These are phyloP conservation scores for Paradendryphiella salina DNA, from an alignment of 2,329 filamentous ascomycete species.

Conservation along the genomic window DNA sequence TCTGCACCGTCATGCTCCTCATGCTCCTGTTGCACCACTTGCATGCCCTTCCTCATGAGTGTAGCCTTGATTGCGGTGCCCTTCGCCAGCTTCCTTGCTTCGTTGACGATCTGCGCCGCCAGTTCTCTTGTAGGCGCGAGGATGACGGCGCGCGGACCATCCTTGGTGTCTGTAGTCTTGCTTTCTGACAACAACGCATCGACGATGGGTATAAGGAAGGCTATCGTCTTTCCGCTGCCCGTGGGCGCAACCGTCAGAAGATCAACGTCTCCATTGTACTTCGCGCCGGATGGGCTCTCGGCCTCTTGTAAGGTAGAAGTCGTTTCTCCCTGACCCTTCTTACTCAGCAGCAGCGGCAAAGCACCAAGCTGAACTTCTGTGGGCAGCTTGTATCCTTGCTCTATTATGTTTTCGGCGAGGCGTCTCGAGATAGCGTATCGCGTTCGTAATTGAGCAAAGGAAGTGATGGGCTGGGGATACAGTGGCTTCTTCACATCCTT, in stretches of 20 bases:
- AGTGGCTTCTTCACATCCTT: constrained; percentile 64
- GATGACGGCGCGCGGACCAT: constrained; percentile 48
- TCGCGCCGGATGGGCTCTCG: constrained; percentile 22
- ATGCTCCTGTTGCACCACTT: constrained; percentile 53
- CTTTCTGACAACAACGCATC: constrained; percentile 63
- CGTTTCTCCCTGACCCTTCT: constrained; percentile 29
- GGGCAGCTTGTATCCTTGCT: constrained; percentile 83
- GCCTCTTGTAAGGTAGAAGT: constrained; percentile 47
- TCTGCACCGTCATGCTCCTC: constrained; percentile 49
- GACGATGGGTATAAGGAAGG: constrained; percentile 86
- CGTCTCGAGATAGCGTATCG: constrained; percentile 73
- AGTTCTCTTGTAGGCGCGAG: constrained; percentile 57
- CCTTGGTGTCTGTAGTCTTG: constrained; percentile 22
- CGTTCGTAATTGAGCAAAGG: constrained; percentile 72
- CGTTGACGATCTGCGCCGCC: constrained; percentile 59
- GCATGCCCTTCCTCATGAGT: constrained; percentile 84
- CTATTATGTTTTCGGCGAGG: constrained; percentile 75
- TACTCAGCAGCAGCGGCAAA: constrained; percentile 73
- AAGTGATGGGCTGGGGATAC: constrained; percentile 76
- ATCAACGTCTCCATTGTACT: constrained; percentile 59
- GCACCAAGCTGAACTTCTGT: constrained; percentile 93
- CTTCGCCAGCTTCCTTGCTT: constrained; percentile 77
- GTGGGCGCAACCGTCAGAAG: constrained; percentile 90
- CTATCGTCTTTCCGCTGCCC: constrained; percentile 93
- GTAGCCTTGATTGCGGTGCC: constrained; percentile 79